Percentiles rank a stretch among this genome's conserved stretches.
These are phyloP conservation scores for Apophysomyces trapeziformis DNA, from an alignment of 371 early-diverging fungal genomes.

Conservation along the genomic window DNA sequence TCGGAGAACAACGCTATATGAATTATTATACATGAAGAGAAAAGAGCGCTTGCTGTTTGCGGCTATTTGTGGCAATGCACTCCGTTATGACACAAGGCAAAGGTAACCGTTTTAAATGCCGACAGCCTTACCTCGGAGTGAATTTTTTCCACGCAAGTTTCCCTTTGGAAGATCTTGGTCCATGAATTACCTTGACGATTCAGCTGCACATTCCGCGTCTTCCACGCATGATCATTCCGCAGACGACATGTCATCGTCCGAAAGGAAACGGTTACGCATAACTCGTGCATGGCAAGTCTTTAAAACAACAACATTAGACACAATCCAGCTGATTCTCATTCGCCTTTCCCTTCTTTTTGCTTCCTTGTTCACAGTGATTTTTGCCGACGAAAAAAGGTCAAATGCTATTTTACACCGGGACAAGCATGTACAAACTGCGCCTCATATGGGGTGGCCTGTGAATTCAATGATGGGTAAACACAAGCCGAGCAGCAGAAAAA, in stretches of 20 bases:
- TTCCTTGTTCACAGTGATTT: conserved; percentile 30
- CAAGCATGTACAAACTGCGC: conserved; percentile 37
- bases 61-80: background rate
- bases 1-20: no score
- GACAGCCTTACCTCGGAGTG: conserved; percentile 1
- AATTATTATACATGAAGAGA: no score
- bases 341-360: background rate
- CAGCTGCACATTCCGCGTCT: background rate
- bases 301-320: background rate
- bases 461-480: conserved; percentile 16
- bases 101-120: background rate
- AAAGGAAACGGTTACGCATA: conserved; percentile 6
- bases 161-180: background rate
- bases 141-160: conserved; percentile 1
- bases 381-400: conserved; percentile 38
- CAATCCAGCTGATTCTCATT: background rate
- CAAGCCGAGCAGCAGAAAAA: background rate
- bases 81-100: conserved; percentile 1
- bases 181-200: conserved; percentile 4
- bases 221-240: background rate
- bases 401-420: conserved; percentile 34
- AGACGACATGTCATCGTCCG: background rate
- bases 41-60: no score
- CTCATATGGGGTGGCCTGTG: conserved; percentile 31
- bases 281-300: conserved; percentile 6